Base-by-base conservation (phyloP, 441 rosid genomes). In the Populus hybrid region DNA sequence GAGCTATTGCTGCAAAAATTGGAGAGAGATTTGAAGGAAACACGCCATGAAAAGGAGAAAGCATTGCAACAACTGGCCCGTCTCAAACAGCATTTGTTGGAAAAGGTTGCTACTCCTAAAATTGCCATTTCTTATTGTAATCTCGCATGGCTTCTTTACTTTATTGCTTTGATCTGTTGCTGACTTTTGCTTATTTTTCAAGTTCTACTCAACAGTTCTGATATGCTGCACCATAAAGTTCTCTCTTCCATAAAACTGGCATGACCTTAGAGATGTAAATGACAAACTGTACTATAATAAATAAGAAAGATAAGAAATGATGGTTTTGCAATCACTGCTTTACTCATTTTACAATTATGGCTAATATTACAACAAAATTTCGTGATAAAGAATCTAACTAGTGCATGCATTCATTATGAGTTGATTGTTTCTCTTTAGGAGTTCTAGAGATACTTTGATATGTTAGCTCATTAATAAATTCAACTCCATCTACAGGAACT, bases 81-180 rank as follows among this genome's bases (percentile, higher is more conserved):
- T 73, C 97, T 96, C 76, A 94, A 96, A 88, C 99, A 94, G 80
- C 99, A 96, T 82, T 82, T 96, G 79, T 76, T 96, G 80, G 97
- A 94, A 74, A 96, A 96, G 99, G 99, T 96, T 77, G 76, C 74
- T 65, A 7, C 69, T 35, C 64, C 28, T 69, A 11, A 21, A 68
- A 28, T 53, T 72, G 28, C 5, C n/a, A 35, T 36, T 63, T 21
- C 42, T 68, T 23, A 10, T 69, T 64, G 63, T n/a, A 33, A 67
- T 56, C 14, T 71, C 12, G 21, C 4, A 3, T 75, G 26, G 23
- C 28, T 28, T 14, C 5, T 9, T 71, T 75, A 20, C 36, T 29
- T 28, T 18, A 31, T 33, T 68, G 70, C 4, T 35, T 20, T 9
- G 20, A 26, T 14, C 3, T 21, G 21, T 14, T 18, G 35, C 20